A percentile compares a stretch with the other conserved stretches of the same genome.
phyloP scores from a whole-genome alignment of 2,329 filamentous ascomycete species.

The Hypoxylon sp. region DNA sequence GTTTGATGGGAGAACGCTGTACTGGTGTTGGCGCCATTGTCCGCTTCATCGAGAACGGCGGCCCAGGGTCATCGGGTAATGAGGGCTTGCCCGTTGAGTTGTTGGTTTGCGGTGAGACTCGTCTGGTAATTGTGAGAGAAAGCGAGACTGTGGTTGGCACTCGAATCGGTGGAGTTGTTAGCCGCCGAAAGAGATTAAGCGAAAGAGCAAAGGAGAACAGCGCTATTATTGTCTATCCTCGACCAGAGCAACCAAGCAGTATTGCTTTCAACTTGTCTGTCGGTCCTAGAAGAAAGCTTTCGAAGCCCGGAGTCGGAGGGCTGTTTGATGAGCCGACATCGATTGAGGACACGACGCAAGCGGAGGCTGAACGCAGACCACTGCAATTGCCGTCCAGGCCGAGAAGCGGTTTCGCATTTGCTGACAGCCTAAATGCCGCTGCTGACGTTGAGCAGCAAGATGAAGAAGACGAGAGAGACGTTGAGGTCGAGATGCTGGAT shows the following conservation, averaged over 20 bases:
- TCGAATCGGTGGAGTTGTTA: conserved; percentile 57
- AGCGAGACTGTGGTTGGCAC: conserved; percentile 62
- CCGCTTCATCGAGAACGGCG: conserved; percentile 50
- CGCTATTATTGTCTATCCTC: conserved; percentile 68
- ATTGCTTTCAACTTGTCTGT: conserved; percentile 63
- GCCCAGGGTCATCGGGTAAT: conserved; percentile 42
- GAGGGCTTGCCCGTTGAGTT: conserved; percentile 65
- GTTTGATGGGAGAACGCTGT: conserved; percentile 69
- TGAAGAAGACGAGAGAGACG: conserved; percentile 61
- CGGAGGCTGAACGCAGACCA: conserved; percentile 46
- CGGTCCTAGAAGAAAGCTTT: conserved; percentile 47
- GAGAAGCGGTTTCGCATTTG: conserved; percentile 62
- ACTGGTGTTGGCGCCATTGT: conserved; percentile 63
- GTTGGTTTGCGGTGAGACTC: conserved; percentile 67
- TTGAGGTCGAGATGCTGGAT: conserved; percentile 72
- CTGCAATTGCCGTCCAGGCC: conserved; percentile 44
- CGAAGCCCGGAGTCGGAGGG: conserved; percentile 26
- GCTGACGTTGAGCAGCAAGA: conserved; percentile 64
- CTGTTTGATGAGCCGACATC: conserved; percentile 33
- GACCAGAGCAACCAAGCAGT: conserved; percentile 56
- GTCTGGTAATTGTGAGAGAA: conserved; percentile 67
- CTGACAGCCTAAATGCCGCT: conserved; percentile 63
- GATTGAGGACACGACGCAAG: conserved; percentile 46
- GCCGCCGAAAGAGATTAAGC: conserved; percentile 47
- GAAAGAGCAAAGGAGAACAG: conserved; percentile 57